Evolutionary conservation across 768 basidiomycete species (phyloP), one percentile per base, ranked within the genome.

Genomic region (Chalciporus sphaerocephalus): DNA sequence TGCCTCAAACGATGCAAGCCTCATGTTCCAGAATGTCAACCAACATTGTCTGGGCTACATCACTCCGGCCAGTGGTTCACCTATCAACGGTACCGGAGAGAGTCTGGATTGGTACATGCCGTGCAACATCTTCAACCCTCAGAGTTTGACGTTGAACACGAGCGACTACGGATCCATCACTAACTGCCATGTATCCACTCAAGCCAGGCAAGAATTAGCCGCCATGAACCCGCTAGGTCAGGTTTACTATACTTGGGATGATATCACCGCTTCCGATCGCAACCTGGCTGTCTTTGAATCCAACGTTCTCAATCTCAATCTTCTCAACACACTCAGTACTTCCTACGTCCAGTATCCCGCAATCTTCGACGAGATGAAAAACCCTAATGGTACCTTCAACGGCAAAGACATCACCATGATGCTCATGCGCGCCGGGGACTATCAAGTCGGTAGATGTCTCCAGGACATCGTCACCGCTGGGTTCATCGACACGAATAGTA

Each of bases 101-200:
- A 60, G 71, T 38, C 66, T 92, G 57, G 87, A 90, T 51, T 98
- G 94, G 94, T 97, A 97, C 65, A 96, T 98, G 69, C 96, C 96
- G 1, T 99, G 96, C 74, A 98, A 99, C 59, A 69, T 95, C 36
- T 86, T 75, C 70, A 76, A 81, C 54, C 65, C 64, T n/a, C 93
- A 94, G 74, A 73, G 52, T 81, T 84, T 5, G 80, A 62, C 10
- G 68, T 70, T 50, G 3, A 94, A 97, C 62, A 51, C 76, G 21
- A 87, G 88, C 1, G 77, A 72, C 25, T 92, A 92, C 56, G 80
- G 79, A 24, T 54, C 64, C 6, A 65, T 67, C 24, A 81, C 78
- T 15, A 83, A 77, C 45, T 99, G 96, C 53, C 96, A 99, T 64
- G 69, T 76, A 13, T 69, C 75, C 18, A 52, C 72, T 2, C 69